Conservation (phyloP, 148 eudicot species). For the Fallopia convolvulus region DNA sequence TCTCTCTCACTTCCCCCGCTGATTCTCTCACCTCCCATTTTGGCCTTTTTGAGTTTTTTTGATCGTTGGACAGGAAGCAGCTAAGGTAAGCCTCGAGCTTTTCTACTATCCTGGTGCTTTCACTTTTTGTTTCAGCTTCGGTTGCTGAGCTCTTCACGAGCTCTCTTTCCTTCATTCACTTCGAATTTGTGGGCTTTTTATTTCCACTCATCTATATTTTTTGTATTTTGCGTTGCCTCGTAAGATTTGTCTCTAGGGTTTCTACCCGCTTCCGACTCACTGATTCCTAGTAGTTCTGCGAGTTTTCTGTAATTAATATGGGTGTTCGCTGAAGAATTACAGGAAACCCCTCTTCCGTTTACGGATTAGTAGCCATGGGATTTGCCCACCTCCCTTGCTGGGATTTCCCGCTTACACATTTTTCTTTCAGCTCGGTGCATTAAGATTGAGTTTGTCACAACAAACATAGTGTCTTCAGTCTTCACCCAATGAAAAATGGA, state of each 20-base stretch:
- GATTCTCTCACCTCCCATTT: neutral
- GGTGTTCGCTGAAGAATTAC: neutral
- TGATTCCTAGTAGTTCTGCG: neutral
- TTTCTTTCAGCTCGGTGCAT: neutral
- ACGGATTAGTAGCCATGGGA: neutral
- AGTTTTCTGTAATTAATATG: neutral
- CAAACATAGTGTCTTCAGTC: neutral
- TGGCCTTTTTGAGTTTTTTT: neutral
- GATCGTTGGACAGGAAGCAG: neutral
- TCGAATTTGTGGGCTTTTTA: neutral
- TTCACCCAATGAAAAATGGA: neutral
- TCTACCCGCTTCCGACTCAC: neutral
- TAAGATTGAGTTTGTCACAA: neutral
- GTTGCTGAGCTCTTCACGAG: neutral
- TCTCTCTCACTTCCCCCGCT: neutral
- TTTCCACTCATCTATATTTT: neutral
- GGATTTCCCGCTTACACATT: neutral
- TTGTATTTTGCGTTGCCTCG: neutral
- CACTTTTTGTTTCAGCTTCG: neutral
- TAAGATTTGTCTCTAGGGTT: neutral
- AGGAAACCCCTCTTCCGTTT: neutral
- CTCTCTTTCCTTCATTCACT: neutral
- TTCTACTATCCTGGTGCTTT: neutral
- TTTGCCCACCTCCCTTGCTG: neutral
- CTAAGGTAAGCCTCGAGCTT: conserved; percentile 8